Evolutionary conservation across 768 basidiomycete species (phyloP), one percentile per base, ranked within the genome.

Genomic region (Fomitopsis serialis): DNA sequence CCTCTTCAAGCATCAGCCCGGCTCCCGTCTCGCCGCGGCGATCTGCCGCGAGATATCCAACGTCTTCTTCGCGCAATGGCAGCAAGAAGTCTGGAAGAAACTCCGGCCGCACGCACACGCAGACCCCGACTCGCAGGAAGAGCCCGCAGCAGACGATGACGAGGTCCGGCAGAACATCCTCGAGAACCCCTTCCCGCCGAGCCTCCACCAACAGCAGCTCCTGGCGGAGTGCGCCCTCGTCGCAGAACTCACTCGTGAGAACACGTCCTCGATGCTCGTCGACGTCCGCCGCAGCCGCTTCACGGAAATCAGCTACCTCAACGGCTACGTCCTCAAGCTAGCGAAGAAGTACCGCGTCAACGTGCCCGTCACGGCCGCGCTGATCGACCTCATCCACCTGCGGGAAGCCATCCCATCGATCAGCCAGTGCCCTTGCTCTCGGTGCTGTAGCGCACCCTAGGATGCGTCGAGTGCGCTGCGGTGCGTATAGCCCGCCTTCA

Each of bases 291-390:
- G 69, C 29, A 84, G 85, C 42, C 71, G 72, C 48, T 56, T 63
- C 5, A 94, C 92, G 0, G 94, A 98, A 71, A 78, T 98, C 22
- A 80, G 87, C 17, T 89, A 73, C 61, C 74, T 97, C 61, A 93
- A 90, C 55, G 94, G 95, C 4, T 91, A 93, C 66, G 67, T 98
- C 46, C 63, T 83, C 25, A 69, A 72, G 8, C 69, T 92, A 8
- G 95, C 87, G 23, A 59, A 69, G 45, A 67, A 73, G 36, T 78
- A 85, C 59, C 70, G 72, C 6, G 71, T 93, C 27, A 66, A 70
- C 17, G 87, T 84, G 63, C 81, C 82, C 5, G 73, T 77, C 23
- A 88, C 75, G 52, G 65, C 74, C 1, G 70, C 74, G n/a, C 71
- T 91, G 45, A 63, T 76, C 35, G 72, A 82, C 48, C 71, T 90